Conservation (phyloP, 495 filamentous ascomycete genomes). For the Clavariopsis aquatica region DNA sequence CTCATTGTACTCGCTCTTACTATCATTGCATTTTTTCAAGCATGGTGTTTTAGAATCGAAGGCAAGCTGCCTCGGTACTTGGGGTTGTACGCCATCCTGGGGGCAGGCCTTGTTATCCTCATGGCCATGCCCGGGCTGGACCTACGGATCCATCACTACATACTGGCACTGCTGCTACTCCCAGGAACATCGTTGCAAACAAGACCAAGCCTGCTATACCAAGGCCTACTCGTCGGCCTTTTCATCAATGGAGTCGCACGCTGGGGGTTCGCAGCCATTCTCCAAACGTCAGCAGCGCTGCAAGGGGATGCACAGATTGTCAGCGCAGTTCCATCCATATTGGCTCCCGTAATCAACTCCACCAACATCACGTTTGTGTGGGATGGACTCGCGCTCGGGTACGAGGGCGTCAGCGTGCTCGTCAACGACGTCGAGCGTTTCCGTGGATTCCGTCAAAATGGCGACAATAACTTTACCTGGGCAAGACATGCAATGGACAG, state of each 20-base stretch:
- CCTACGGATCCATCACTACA: conserved; percentile 92
- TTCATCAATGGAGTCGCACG: conserved; percentile 90
- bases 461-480: conserved; percentile 36
- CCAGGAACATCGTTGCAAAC: conserved; percentile 81
- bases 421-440: conserved; percentile 93
- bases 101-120: conserved; percentile 50
- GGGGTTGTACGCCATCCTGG: conserved; percentile 60
- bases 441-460: conserved; percentile 41
- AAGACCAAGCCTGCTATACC: conserved; percentile 73
- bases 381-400: conserved; percentile 49
- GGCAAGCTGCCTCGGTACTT: conserved; percentile 47
- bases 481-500: conserved; percentile 12
- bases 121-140: conserved; percentile 71
- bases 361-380: conserved; percentile 60
- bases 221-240: conserved; percentile 80
- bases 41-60: conserved; percentile 46
- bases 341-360: conserved; percentile 34
- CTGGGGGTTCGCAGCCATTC: conserved; percentile 87
- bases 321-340: conserved; percentile 65
- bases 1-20: conserved; percentile 42
- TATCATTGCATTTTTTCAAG: conserved; percentile 45
- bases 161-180: conserved; percentile 79
- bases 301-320: conserved; percentile 69
- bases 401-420: conserved; percentile 80
- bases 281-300: conserved; percentile 79